Base-by-base conservation (phyloP, 2,329 filamentous ascomycete genomes). In the Drechmeria coniospora region DNA sequence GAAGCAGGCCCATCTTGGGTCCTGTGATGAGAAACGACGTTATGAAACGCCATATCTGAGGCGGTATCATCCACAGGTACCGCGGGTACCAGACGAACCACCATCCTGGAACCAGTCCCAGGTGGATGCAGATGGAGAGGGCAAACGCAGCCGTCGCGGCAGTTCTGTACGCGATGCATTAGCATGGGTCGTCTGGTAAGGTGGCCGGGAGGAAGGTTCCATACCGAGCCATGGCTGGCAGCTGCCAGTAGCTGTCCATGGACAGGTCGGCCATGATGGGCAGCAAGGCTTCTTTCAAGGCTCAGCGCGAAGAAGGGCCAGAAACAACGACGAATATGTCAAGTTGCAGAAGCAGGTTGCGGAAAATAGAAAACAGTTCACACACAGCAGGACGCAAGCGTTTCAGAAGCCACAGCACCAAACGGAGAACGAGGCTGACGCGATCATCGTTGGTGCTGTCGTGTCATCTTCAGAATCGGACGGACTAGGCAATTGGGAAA, bases 111-210 rank as follows among this genome's bases (percentile, higher is more conserved):
- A 81, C 38, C 10, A 80, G 31, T 13, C 63, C 54, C 24, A 68
- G 55, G 43, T 74, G 61, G 22, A 74, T 61, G 19, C 69, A 53
- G 22, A 71, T 46, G 12, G 78, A 82, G 25, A 74, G 58, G 30
- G 62, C 45, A 36, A 79, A 63, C 27, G 73, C 63, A 31, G 65
- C 57, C 35, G 72, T 68, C 44, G 74, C 70, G 34, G 81, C 54
- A 34, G 72, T 79, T 57, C 79, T 83, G 51, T n/a, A 23, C 14
- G 20, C 14, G n/a, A 20, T 9, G 8, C 7, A 42, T 52, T 37
- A 46, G 42, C 14, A 30, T 11, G 5, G 15, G 13, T 25, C 21
- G 24, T 22, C 13, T n/a, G 16, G 9, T 2, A 9, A 8, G 6
- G 17, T 11, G 22, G 15, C 9, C 15, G 13, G 11, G 13, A 4